A percentile compares a stretch with the other conserved stretches of the same genome.
Conservation (phyloP, 257 asterid species). For the Nicotiana knightiana region DNA sequence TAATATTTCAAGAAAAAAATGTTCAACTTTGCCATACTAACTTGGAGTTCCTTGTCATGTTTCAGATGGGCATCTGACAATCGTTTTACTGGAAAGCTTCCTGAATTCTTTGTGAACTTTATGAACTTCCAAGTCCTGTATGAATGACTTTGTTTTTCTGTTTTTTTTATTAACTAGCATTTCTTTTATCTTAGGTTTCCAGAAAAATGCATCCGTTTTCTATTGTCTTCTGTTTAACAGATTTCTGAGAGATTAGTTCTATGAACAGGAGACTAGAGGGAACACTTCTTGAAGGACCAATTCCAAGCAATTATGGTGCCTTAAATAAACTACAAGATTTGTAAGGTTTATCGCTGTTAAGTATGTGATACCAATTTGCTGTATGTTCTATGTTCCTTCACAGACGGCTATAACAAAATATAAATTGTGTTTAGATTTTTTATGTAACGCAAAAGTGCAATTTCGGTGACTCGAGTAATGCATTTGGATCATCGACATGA, state of each 20-base stretch:
- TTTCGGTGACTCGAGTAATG: too few species aligned
- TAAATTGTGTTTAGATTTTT: not conserved
- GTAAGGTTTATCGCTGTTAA: slow-evolving; percentile 27
- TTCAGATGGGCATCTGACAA: slow-evolving; percentile 67
- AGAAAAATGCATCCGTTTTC: not conserved
- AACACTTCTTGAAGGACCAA: slow-evolving; percentile 52
- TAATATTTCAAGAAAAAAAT: not conserved
- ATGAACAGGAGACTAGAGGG: slow-evolving; percentile 55
- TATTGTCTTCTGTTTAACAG: not conserved
- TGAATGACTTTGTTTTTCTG: slow-evolving; percentile 12
- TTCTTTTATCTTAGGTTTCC: not conserved
- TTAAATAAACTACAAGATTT: slow-evolving; percentile 48
- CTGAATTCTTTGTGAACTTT: slow-evolving; percentile 45
- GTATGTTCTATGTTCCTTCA: not conserved
- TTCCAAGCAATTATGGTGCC: slow-evolving; percentile 46
- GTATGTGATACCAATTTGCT: not conserved
- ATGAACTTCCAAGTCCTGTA: slow-evolving; percentile 44
- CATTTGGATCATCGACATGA: too few species aligned
- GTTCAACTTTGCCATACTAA: not conserved
- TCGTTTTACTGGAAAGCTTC: slow-evolving; percentile 51
- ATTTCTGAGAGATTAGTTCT: not conserved
- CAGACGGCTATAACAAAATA: not conserved
- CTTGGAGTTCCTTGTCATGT: slow-evolving; percentile 7
- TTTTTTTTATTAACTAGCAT: not conserved
- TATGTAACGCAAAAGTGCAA: too few species aligned